These are phyloP conservation scores for Sporisorium iseilematis-ciliati DNA, from an alignment of 1,284 basidiomycete genomes.

Conservation along the genomic window DNA sequence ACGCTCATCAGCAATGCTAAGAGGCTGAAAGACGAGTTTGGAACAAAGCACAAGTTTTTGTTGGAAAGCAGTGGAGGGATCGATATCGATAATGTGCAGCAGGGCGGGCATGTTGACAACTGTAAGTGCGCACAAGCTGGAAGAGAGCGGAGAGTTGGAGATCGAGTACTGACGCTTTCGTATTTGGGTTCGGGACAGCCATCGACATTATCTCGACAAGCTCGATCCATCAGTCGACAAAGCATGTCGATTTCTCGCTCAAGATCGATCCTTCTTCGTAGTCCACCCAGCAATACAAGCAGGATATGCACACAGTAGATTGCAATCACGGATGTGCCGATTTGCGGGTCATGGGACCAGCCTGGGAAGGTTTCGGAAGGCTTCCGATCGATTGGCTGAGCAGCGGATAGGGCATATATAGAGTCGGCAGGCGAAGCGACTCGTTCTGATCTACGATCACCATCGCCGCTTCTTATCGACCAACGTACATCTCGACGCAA, in stretches of 20 bases:
- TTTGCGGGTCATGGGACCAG: background rate
- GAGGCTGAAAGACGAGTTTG: slow-evolving; percentile 49
- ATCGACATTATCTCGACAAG: slow-evolving; percentile 68
- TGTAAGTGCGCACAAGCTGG: background rate
- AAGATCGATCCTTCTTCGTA: slow-evolving; percentile 64
- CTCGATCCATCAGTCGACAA: slow-evolving; percentile 67
- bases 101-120: slow-evolving; percentile 61
- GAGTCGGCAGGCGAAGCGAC: too few relatives aligned
- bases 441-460: background rate
- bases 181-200: background rate
- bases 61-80: slow-evolving; percentile 67
- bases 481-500: background rate
- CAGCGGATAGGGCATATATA: background rate
- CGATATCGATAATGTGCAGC: slow-evolving; percentile 58
- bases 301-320: background rate
- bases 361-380: slow-evolving; percentile 2
- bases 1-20: slow-evolving; percentile 58
- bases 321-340: slow-evolving; percentile 1
- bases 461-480: background rate
- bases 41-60: slow-evolving; percentile 49
- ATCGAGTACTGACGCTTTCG: slow-evolving; percentile 4
- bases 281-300: background rate
- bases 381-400: background rate
- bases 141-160: background rate
- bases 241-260: slow-evolving; percentile 68